A percentile compares a stretch with the other conserved stretches of the same genome.
phyloP scores from a whole-genome alignment of 805 yeast species.

The Candida ulmi region DNA sequence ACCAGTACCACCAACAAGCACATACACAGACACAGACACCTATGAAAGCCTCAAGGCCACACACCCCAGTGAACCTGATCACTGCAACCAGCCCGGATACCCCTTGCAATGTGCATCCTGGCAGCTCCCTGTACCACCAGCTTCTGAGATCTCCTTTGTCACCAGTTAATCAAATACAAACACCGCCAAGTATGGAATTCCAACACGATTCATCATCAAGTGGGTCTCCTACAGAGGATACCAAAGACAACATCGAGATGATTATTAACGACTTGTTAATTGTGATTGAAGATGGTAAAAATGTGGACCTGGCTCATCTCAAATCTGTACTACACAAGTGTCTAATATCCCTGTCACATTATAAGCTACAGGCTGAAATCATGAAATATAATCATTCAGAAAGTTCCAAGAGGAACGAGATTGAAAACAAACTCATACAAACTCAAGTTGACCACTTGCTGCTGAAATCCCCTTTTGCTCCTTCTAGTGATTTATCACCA shows the following conservation, averaged over 20 bases:
- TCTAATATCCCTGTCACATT: background rate
- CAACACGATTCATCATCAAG: too few relatives aligned
- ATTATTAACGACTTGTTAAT: background rate
- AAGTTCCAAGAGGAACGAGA: background rate
- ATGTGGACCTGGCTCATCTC: background rate
- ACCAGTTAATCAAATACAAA: background rate
- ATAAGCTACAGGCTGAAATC: conserved; percentile 1
- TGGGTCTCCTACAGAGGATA: background rate
- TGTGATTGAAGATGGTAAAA: background rate
- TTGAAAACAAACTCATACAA: background rate
- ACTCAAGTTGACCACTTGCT: background rate
- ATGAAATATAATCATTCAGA: background rate
- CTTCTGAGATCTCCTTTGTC: background rate
- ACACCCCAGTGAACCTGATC: conserved; percentile 1
- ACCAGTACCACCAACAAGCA: too few relatives aligned
- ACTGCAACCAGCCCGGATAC: background rate
- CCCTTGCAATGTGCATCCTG: background rate
- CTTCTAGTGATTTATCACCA: background rate
- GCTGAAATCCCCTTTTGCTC: background rate
- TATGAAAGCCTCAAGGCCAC: background rate
- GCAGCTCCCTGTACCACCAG: background rate
- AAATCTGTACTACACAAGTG: background rate
- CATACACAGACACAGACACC: background rate
- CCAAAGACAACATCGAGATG: background rate
- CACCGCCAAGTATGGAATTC: background rate